Percentiles rank a stretch among this genome's conserved stretches.
Evolutionary conservation across 2,329 filamentous ascomycete genomes (phyloP).

Genomic region (Talaromyces verruculosus): DNA sequence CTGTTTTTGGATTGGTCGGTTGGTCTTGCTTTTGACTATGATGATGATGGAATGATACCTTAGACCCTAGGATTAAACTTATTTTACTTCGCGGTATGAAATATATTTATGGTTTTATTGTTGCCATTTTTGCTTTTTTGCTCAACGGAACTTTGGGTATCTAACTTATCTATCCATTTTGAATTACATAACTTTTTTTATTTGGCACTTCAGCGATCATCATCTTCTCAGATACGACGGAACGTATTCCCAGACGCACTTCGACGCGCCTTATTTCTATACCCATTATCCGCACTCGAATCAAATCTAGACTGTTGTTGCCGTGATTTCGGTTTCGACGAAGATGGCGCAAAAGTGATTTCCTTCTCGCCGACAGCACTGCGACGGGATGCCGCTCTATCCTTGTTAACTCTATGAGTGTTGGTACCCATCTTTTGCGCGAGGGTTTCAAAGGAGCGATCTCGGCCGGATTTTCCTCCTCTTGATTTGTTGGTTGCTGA

Average conservation of each 20-base stretch:
- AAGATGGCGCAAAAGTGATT: slow-evolving; percentile 59
- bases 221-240: slow-evolving; percentile 21
- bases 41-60: slow-evolving; percentile 8
- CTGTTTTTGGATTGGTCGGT: not conserved
- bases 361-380: slow-evolving; percentile 53
- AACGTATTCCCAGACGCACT: slow-evolving; percentile 53
- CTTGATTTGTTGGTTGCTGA: slow-evolving; percentile 27
- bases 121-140: not conserved
- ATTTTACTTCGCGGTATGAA: not conserved
- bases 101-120: not conserved
- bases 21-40: not conserved
- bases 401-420: slow-evolving; percentile 21
- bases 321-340: slow-evolving; percentile 5
- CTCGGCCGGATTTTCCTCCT: slow-evolving; percentile 42
- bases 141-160: slow-evolving; percentile 4
- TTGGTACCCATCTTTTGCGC: slow-evolving; percentile 47
- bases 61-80: not conserved
- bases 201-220: not conserved
- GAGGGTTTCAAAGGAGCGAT: slow-evolving; percentile 60
- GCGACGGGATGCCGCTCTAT: slow-evolving; percentile 24
- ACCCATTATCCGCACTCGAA: slow-evolving; percentile 26
- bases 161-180: slow-evolving; percentile 6
- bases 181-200: not conserved
- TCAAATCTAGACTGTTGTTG: not conserved
- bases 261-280: slow-evolving; percentile 45